Conservation (phyloP, 805 yeast species). For the Lachancea nothofagi region DNA sequence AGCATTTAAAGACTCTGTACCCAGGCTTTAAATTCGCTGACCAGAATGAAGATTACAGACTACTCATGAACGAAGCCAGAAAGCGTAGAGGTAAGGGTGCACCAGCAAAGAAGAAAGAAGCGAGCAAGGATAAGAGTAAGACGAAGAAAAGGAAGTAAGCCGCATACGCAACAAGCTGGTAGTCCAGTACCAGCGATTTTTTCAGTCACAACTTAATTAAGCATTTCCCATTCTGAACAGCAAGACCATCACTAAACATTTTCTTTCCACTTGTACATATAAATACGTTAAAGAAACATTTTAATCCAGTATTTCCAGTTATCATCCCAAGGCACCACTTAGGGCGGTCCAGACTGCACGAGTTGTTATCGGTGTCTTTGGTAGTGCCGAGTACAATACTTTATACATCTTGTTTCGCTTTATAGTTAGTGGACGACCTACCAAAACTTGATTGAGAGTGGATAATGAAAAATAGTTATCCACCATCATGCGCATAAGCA, state of each 20-base stretch:
- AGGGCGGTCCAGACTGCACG: slow-evolving; percentile 17
- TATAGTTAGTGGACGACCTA: slow-evolving; percentile 42
- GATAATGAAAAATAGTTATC: slow-evolving; percentile 39
- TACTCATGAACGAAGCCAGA: slow-evolving; percentile 56
- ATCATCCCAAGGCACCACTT: slow-evolving; percentile 8
- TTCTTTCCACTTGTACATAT: slow-evolving; percentile 2
- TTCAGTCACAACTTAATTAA: background rate
- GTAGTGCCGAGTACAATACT: slow-evolving; percentile 48
- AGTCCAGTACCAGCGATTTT: background rate
- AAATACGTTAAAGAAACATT: background rate
- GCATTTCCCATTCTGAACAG: background rate
- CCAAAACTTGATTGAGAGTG: slow-evolving; percentile 37
- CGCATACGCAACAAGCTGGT: no score
- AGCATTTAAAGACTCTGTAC: slow-evolving; percentile 49
- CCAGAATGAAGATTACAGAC: slow-evolving; percentile 64
- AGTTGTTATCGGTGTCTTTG: slow-evolving; percentile 34
- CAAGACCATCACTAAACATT: no score
- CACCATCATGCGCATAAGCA: slow-evolving; percentile 37
- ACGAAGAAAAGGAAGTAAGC: slow-evolving; percentile 34
- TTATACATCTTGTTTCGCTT: slow-evolving; percentile 46
- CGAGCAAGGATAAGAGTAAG: slow-evolving; percentile 33
- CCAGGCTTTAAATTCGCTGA: slow-evolving; percentile 50
- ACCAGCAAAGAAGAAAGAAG: slow-evolving; percentile 64
- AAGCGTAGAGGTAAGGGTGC: slow-evolving; percentile 89
- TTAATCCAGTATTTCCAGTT: background rate